Conservation (phyloP, 2,329 filamentous ascomycete genomes). For the Epichloe amarillans region DNA sequence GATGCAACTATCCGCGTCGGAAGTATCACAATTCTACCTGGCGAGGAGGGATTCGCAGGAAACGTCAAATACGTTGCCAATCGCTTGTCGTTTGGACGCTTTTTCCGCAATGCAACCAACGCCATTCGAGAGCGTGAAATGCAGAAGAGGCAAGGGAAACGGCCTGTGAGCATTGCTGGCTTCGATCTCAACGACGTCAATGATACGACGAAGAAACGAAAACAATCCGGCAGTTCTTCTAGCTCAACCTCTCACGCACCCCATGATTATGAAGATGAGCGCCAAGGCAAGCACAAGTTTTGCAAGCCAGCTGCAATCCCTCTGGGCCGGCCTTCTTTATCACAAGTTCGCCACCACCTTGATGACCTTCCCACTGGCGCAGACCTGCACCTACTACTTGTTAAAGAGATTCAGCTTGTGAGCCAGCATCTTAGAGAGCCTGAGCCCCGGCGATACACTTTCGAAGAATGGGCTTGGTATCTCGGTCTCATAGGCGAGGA, state of each 20-base stretch:
- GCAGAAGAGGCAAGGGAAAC: background rate
- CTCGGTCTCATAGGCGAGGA: conserved; percentile 62
- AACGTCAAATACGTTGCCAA: conserved; percentile 31
- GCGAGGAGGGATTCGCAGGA: conserved; percentile 34
- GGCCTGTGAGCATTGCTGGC: background rate
- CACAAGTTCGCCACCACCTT: conserved; percentile 22
- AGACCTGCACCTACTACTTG: conserved; percentile 51
- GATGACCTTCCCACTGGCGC: conserved; percentile 27
- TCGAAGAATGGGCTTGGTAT: conserved; percentile 79
- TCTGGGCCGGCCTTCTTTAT: conserved; percentile 18
- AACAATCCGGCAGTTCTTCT: background rate
- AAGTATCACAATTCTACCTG: conserved; percentile 47
- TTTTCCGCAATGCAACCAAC: conserved; percentile 19
- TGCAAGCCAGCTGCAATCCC: conserved; percentile 1
- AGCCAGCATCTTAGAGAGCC: conserved; percentile 46
- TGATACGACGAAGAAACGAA: background rate
- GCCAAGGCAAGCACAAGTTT: conserved; percentile 5
- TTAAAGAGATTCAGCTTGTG: conserved; percentile 56
- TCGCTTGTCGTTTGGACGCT: conserved; percentile 27
- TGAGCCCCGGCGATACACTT: conserved; percentile 54
- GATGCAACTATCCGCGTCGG: conserved; percentile 43
- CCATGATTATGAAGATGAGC: background rate
- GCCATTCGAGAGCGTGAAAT: conserved; percentile 3
- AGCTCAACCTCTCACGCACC: background rate
- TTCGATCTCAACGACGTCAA: conserved; percentile 3